These are phyloP conservation scores for Artemisia tridentata DNA, from an alignment of 129 eudicot species.

Conservation along the genomic window DNA sequence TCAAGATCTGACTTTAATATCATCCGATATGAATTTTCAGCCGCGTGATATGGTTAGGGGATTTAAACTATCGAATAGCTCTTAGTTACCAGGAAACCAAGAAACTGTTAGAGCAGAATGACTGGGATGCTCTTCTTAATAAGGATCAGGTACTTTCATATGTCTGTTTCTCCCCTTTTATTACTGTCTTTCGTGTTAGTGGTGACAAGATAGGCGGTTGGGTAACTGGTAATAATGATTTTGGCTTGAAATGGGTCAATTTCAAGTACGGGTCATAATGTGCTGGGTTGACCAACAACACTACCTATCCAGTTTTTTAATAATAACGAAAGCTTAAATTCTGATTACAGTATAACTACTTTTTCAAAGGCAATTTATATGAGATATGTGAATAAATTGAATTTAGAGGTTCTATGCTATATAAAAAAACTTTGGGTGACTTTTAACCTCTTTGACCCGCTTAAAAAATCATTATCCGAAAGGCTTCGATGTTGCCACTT, in stretches of 20 bases:
- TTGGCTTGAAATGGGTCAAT: not conserved
- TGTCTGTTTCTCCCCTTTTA: not conserved
- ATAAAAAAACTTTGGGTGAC: not conserved
- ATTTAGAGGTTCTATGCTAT: not conserved
- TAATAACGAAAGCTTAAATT: too few relatives aligned
- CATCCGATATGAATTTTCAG: constrained; percentile 29
- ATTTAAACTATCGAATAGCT: constrained; percentile 66
- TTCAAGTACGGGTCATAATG: not conserved
- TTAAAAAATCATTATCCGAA: not conserved
- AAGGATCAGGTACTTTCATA: constrained; percentile 59
- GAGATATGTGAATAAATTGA: too few relatives aligned
- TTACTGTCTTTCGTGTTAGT: not conserved
- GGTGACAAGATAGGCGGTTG: not conserved
- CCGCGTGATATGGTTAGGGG: constrained; percentile 70
- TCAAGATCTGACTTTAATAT: constrained; percentile 16
- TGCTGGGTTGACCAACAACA: not conserved
- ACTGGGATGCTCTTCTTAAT: constrained; percentile 61
- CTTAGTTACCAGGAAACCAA: constrained; percentile 55
- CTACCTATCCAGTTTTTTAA: not conserved
- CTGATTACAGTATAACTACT: too few relatives aligned
- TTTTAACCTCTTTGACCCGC: not conserved
- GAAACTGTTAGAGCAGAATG: constrained; percentile 48
- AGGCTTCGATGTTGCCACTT: too few relatives aligned
- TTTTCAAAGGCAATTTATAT: too few relatives aligned
- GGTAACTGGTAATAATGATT: not conserved